Conservation (phyloP, 73 alveolate species). For the Durusdinium trenchii region DNA sequence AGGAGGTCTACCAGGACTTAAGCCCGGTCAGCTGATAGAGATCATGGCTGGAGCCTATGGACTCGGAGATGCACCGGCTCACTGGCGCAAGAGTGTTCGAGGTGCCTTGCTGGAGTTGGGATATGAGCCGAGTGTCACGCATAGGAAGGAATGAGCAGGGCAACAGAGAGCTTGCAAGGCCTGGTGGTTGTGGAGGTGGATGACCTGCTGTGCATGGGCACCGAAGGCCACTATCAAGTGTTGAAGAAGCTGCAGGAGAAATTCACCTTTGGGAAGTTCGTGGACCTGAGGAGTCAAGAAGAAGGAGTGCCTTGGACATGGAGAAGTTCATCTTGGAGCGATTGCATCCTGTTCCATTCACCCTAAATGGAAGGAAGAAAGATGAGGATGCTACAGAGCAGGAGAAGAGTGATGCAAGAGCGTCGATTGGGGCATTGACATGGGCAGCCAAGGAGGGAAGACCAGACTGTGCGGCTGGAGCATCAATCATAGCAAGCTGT, state of each 20-base stretch:
- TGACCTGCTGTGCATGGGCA: neutral
- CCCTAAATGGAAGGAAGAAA: too few species aligned
- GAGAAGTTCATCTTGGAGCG: neutral
- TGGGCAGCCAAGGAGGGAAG: too few species aligned
- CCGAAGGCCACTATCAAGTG: neutral
- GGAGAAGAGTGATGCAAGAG: neutral
- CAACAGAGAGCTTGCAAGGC: neutral
- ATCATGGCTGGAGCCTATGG: constrained; percentile 19
- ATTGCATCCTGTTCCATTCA: neutral
- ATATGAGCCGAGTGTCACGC: too few species aligned
- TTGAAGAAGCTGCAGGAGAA: neutral
- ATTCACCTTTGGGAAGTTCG: constrained; percentile 39
- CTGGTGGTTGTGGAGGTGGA: constrained; percentile 37
- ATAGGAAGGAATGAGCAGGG: too few species aligned
- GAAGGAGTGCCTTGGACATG: too few species aligned
- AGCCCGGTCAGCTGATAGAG: neutral
- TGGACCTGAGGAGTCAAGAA: too few species aligned
- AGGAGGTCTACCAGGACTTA: constrained; percentile 8
- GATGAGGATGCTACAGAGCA: neutral
- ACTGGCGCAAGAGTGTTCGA: neutral
- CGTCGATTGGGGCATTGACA: neutral
- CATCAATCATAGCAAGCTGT: neutral
- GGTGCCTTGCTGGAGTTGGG: neutral
- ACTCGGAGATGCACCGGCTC: constrained; percentile 17
- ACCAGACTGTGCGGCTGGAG: neutral